A percentile compares a stretch with the other conserved stretches of the same genome.
These are phyloP conservation scores for Tolypocladium ophioglossoides DNA, from an alignment of 2,329 filamentous ascomycete genomes.

Conservation along the genomic window DNA sequence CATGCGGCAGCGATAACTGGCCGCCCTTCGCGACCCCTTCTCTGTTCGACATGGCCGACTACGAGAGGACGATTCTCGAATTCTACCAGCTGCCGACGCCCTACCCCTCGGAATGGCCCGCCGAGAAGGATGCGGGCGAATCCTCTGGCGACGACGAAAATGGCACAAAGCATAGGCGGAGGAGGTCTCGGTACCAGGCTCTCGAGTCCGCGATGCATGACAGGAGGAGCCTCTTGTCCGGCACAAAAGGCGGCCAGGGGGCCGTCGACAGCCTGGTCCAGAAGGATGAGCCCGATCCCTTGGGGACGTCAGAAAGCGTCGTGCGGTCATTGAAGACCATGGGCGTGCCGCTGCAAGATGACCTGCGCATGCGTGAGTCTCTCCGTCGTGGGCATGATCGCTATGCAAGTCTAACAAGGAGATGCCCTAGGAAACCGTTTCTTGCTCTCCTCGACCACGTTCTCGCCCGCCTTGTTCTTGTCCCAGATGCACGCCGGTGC, in stretches of 20 bases:
- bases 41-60: constrained; percentile 47
- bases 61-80: constrained; percentile 68
- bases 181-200: constrained; percentile 74
- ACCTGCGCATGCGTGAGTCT: constrained; percentile 59
- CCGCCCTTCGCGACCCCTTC: neutral
- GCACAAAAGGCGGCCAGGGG: constrained; percentile 45
- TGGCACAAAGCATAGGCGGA: constrained; percentile 38
- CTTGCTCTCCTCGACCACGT: constrained; percentile 88
- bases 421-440: constrained; percentile 66
- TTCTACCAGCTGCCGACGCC: constrained; percentile 79
- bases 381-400: constrained; percentile 10
- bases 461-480: constrained; percentile 84
- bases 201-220: constrained; percentile 64
- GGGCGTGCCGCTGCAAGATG: constrained; percentile 76
- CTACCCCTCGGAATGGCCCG: constrained; percentile 78
- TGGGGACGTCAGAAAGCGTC: constrained; percentile 83
- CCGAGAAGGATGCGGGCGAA: constrained; percentile 61
- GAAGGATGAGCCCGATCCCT: constrained; percentile 83
- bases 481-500: constrained; percentile 83
- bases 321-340: constrained; percentile 66
- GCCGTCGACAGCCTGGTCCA: constrained; percentile 64
- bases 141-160: constrained; percentile 49
- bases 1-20: neutral
- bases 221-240: constrained; percentile 53
- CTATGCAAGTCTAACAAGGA: neutral